Percentiles rank a stretch among this genome's conserved stretches.
phyloP scores from a whole-genome alignment of 345 rosid species.

The Erucastrum elatum region DNA sequence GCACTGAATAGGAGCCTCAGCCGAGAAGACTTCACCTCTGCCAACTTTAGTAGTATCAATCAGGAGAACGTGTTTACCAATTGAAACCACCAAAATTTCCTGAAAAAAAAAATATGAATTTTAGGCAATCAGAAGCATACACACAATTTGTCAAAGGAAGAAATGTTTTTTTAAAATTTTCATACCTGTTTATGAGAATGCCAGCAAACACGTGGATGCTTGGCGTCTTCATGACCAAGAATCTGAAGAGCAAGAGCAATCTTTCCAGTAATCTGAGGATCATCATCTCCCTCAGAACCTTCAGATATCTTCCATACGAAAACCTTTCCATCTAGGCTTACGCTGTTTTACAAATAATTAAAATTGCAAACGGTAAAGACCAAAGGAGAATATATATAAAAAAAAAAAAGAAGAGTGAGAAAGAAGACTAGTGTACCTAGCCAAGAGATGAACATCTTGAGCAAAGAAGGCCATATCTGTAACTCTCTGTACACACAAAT shows the following conservation, averaged over 20 bases:
- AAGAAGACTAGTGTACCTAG: conserved; percentile 54
- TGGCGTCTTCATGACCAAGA: conserved; percentile 49
- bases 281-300: conserved; percentile 74
- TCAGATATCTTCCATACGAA: conserved; percentile 77
- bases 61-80: conserved; percentile 68
- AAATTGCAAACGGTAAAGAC: neutral
- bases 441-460: conserved; percentile 90
- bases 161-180: conserved; percentile 40
- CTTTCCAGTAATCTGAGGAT: conserved; percentile 65
- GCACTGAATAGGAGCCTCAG: conserved; percentile 77
- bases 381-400: neutral
- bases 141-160: conserved; percentile 4
- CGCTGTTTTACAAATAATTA: conserved; percentile 41
- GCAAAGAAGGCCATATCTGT: conserved; percentile 95
- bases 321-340: conserved; percentile 74
- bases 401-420: neutral
- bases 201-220: conserved; percentile 90
- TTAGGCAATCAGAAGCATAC: conserved; percentile 12
- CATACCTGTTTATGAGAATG: conserved; percentile 93
- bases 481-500: conserved; percentile 57
- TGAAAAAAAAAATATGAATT: conserved; percentile 32
- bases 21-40: conserved; percentile 56
- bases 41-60: conserved; percentile 79
- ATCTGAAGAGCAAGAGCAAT: conserved; percentile 67
- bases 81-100: conserved; percentile 81